phyloP scores from a whole-genome alignment of 768 basidiomycete species.

The Trametes maxima region DNA sequence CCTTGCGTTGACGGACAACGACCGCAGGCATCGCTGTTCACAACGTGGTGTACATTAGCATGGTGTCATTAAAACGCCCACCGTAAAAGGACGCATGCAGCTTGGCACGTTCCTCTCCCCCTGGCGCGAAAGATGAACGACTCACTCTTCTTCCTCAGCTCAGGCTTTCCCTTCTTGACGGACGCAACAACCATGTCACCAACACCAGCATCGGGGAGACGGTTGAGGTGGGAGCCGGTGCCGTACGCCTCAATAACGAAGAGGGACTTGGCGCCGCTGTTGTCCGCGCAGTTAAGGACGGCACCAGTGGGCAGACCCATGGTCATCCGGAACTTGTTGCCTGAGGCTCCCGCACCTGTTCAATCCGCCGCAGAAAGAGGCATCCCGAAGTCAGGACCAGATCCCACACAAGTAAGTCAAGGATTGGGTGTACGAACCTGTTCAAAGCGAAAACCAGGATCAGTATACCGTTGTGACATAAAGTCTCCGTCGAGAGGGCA shows the following conservation, averaged over 20 bases:
- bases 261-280: constrained; percentile 97
- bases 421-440: constrained; percentile 23
- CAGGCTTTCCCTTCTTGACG: constrained; percentile 99
- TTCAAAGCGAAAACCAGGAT: neutral
- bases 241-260: constrained; percentile 95
- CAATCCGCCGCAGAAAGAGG: constrained; percentile 1
- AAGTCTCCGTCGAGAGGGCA: neutral
- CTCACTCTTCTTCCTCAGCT: constrained; percentile 99
- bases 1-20: constrained; percentile 95
- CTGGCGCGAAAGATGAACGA: constrained; percentile 19
- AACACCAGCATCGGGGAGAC: constrained; percentile 94
- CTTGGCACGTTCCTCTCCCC: neutral
- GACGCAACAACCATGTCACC: constrained; percentile 96
- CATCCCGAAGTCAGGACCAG: constrained; percentile 14
- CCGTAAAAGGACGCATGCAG: neutral
- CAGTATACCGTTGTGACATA: constrained; percentile 18
- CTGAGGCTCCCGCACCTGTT: constrained; percentile 66
- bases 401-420: neutral
- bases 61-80: neutral
- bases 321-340: constrained; percentile 96
- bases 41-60: neutral
- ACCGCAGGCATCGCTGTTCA: constrained; percentile 91
- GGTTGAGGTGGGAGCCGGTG: constrained; percentile 94
- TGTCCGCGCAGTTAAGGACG: constrained; percentile 97
- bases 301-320: constrained; percentile 93